Evolutionary conservation across 2,329 filamentous ascomycete genomes (phyloP).

Genomic region (Cryphonectria radicalis): DNA sequence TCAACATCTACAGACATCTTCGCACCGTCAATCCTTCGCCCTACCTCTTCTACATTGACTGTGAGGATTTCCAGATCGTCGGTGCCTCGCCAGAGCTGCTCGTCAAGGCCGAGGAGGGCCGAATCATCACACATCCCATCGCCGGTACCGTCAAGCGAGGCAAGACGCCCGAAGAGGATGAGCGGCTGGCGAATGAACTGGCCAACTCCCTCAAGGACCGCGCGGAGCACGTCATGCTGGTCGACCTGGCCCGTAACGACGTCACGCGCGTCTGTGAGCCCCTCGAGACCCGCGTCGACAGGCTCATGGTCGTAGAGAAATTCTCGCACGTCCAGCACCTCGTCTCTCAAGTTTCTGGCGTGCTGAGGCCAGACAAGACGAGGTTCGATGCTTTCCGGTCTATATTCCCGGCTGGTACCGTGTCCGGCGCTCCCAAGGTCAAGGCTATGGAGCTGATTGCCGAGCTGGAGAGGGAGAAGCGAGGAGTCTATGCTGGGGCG

Average conservation of each 20-base stretch:
- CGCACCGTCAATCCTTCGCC: slow-evolving; percentile 97
- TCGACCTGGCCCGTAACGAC: slow-evolving; percentile 94
- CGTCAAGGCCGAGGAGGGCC: slow-evolving; percentile 84
- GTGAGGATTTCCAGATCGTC: slow-evolving; percentile 89
- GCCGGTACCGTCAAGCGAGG: slow-evolving; percentile 93
- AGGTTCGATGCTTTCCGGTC: slow-evolving; percentile 94
- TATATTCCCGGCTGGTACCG: slow-evolving; percentile 96
- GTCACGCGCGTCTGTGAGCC: slow-evolving; percentile 96
- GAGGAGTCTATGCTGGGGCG: slow-evolving; percentile 92
- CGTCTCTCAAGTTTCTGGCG: slow-evolving; percentile 91
- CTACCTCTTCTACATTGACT: slow-evolving; percentile 96
- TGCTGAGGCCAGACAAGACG: slow-evolving; percentile 81
- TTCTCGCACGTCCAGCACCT: slow-evolving; percentile 98
- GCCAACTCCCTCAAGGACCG: slow-evolving; percentile 85
- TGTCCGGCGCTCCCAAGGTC: slow-evolving; percentile 94
- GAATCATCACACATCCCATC: slow-evolving; percentile 95
- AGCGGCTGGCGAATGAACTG: slow-evolving; percentile 75
- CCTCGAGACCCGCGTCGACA: slow-evolving; percentile 84
- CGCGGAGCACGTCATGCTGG: slow-evolving; percentile 96
- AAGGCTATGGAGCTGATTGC: slow-evolving; percentile 96
- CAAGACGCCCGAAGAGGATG: slow-evolving; percentile 79
- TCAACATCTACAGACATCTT: slow-evolving; percentile 96
- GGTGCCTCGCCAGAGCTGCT: slow-evolving; percentile 94
- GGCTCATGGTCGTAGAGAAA: slow-evolving; percentile 89
- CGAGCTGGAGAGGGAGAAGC: slow-evolving; percentile 90